Base-by-base conservation (phyloP, 225 moss, liverwort and hornwort species). In the Climacium dendroides region DNA sequence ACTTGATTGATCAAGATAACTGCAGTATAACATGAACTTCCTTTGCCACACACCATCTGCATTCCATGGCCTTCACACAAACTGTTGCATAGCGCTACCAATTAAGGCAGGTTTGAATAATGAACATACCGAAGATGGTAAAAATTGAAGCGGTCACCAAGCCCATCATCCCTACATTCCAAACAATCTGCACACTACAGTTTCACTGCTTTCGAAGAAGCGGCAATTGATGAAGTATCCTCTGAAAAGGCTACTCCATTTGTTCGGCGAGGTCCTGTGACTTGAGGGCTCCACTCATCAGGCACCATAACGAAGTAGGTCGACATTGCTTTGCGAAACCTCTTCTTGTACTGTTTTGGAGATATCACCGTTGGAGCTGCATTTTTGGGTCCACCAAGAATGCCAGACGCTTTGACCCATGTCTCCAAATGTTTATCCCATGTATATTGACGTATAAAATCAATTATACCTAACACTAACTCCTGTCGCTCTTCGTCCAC, bases 391-490 rank as follows among this genome's bases (percentile, higher is more conserved):
- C 98, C 98, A 41, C 98, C 98, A 59, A 98, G 94, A 79, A 98
- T 93, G 76, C 98, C 97, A 84, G 98, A 97, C 37, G 96, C 96
- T 89, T 98, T 98, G 10, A 98, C 98, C 96, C 92, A 96, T 9
- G 90, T 92, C 93, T 98, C 98, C 81, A 98, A 92, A 86, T 98
- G 98, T 84, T 98, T 98, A 85, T 98, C 98, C 98, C 98, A 98
- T 45, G 98, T 97, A 62, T 98, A 98, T 60, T 98, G 97, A 84
- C 98, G 93, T 58, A 98, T 98, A 74, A 96, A 98, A 95, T 98
- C 98, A 79, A 98, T 98, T 69, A 98, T 98, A 48, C 98, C 98
- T 66, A 98, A 90, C 35, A 96, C 98, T 86, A 98, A 90, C 90
- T 98, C 98, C 88, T 94, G 94, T 69, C 94, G 93, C 82, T 96